Conservation (phyloP, 1,284 basidiomycete genomes). For the Macrocystidia cucumis region DNA sequence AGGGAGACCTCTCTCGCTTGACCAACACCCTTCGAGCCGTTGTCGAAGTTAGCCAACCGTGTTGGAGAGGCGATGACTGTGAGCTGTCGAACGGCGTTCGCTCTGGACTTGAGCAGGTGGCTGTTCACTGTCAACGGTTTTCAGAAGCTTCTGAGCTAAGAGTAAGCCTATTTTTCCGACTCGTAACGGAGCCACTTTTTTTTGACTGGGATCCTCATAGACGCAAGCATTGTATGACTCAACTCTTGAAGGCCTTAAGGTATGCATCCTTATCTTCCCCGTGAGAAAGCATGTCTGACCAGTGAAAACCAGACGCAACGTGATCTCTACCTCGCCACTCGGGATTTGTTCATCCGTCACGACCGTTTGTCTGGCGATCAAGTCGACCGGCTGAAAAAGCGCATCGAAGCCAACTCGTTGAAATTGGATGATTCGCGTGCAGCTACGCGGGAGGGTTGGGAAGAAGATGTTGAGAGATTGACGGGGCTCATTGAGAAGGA, state of each 20-base stretch:
- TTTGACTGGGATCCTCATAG: conserved; percentile 22
- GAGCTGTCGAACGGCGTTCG: conserved; percentile 79
- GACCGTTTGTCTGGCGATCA: conserved; percentile 78
- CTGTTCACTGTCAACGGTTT: conserved; percentile 65
- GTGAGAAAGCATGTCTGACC: conserved; percentile 10
- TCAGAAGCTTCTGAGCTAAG: conserved; percentile 74
- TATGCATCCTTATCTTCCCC: conserved; percentile 17
- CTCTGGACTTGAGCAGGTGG: conserved; percentile 60
- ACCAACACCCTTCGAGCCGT: conserved; percentile 79
- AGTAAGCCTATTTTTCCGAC: no score
- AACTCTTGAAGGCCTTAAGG: conserved; percentile 72
- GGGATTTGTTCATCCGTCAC: conserved; percentile 79
- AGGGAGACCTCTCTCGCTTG: conserved; percentile 77
- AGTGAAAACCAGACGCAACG: conserved; percentile 57
- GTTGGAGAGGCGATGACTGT: conserved; percentile 76
- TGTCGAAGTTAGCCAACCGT: conserved; percentile 67
- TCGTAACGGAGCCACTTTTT: conserved; percentile 1
- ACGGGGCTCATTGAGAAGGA: conserved; percentile 66
- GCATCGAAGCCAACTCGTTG: conserved; percentile 66
- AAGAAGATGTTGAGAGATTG: conserved; percentile 74
- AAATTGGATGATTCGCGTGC: conserved; percentile 71
- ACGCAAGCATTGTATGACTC: conserved; percentile 52
- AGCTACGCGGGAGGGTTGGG: conserved; percentile 72
- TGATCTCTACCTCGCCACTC: conserved; percentile 80
- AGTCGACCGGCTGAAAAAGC: conserved; percentile 80